Conservation (phyloP, 2,329 filamentous ascomycete species). For the Aspergillus flavus region DNA sequence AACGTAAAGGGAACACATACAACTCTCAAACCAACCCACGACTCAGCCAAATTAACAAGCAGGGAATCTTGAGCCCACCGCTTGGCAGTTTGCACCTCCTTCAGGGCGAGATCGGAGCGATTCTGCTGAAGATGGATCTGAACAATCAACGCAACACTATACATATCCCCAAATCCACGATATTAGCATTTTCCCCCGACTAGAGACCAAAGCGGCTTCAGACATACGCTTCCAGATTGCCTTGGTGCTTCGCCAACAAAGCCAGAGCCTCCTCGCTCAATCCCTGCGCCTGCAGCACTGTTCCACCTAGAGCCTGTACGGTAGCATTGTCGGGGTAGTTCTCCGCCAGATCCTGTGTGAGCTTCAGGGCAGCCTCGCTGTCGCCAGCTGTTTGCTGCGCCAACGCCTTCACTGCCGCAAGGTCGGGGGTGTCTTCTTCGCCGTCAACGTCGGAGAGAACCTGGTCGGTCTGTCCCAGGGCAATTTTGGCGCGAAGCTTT, state of each 20-base stretch:
- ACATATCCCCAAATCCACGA: background rate
- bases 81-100: constrained; percentile 83
- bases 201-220: background rate
- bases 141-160: constrained; percentile 77
- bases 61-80: constrained; percentile 95
- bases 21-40: constrained; percentile 87
- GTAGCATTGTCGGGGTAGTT: constrained; percentile 71
- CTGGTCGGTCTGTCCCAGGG: constrained; percentile 74
- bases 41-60: constrained; percentile 90
- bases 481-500: constrained; percentile 78
- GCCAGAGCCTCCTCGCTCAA: constrained; percentile 83
- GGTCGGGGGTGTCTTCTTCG: constrained; percentile 68
- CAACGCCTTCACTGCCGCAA: constrained; percentile 75
- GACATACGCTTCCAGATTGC: constrained; percentile 74
- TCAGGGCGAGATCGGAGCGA: constrained; percentile 83
- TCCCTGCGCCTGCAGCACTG: constrained; percentile 75
- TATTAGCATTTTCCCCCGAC: background rate
- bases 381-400: constrained; percentile 68
- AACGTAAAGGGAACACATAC: constrained; percentile 52
- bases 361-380: constrained; percentile 62
- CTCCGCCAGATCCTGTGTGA: constrained; percentile 68
- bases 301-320: constrained; percentile 82
- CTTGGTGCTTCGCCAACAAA: constrained; percentile 79
- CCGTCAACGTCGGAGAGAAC: constrained; percentile 70
- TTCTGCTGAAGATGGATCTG: constrained; percentile 94